phyloP scores from a whole-genome alignment of 2,329 filamentous ascomycete species.

The Claviceps fusiformis region DNA sequence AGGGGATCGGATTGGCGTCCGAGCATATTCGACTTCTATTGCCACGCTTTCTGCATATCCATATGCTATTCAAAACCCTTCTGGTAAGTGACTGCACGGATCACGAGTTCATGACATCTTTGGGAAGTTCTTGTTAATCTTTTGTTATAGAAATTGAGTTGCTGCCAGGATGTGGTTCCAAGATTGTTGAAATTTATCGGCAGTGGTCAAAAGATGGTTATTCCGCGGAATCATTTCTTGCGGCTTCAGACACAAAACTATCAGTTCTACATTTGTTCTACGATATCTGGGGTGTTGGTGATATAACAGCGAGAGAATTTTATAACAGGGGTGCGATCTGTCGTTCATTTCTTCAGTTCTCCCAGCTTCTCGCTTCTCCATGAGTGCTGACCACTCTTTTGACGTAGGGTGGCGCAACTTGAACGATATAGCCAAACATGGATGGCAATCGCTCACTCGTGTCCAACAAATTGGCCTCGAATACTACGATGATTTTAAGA shows the following conservation, averaged over 20 bases:
- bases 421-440: slow-evolving; percentile 73
- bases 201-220: slow-evolving; percentile 53
- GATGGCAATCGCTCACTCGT: slow-evolving; percentile 60
- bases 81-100: slow-evolving; percentile 21
- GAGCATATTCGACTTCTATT: slow-evolving; percentile 80
- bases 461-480: slow-evolving; percentile 92
- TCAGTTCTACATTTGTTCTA: slow-evolving; percentile 57
- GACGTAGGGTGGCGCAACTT: slow-evolving; percentile 58
- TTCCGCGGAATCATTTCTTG: slow-evolving; percentile 49
- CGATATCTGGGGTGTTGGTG: slow-evolving; percentile 85
- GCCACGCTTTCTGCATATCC: slow-evolving; percentile 76
- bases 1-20: slow-evolving; percentile 64
- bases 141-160: slow-evolving; percentile 29
- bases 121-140: background rate
- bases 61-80: slow-evolving; percentile 24
- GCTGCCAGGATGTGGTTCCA: slow-evolving; percentile 69
- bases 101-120: too few relatives aligned
- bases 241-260: slow-evolving; percentile 51
- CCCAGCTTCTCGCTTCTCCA: too few relatives aligned
- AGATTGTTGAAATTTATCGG: slow-evolving; percentile 63
- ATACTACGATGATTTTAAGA: slow-evolving; percentile 74
- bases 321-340: slow-evolving; percentile 44
- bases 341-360: background rate
- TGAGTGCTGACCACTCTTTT: background rate
- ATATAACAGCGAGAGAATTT: slow-evolving; percentile 67